Conservation (phyloP, 805 yeast genomes). For the Metschnikowia baotianmanensis region DNA sequence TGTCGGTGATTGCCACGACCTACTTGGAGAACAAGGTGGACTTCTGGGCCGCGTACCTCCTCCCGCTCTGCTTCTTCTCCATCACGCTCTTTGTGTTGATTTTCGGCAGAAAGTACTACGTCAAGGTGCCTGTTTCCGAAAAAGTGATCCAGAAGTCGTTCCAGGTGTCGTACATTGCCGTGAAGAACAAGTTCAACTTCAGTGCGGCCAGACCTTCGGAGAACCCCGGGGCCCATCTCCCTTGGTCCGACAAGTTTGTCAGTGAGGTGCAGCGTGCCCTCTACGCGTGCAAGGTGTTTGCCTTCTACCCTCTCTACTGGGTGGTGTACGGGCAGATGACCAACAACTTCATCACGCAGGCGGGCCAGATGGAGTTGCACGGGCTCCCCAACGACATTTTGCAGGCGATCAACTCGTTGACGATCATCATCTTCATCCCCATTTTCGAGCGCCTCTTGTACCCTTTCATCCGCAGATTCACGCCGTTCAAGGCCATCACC, state of each 20-base stretch:
- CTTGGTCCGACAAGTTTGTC: slow-evolving; percentile 69
- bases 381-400: slow-evolving; percentile 80
- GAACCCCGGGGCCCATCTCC: slow-evolving; percentile 44
- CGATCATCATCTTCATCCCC: slow-evolving; percentile 73
- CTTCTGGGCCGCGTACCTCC: slow-evolving; percentile 70
- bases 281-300: slow-evolving; percentile 70
- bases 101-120: slow-evolving; percentile 54
- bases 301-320: slow-evolving; percentile 73
- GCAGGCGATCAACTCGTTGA: slow-evolving; percentile 72
- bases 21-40: slow-evolving; percentile 65
- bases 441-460: slow-evolving; percentile 58
- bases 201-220: slow-evolving; percentile 58
- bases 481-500: slow-evolving; percentile 66
- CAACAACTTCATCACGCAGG: slow-evolving; percentile 70
- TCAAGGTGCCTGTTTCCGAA: slow-evolving; percentile 60
- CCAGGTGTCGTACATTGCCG: slow-evolving; percentile 39
- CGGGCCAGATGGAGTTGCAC: slow-evolving; percentile 70
- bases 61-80: slow-evolving; percentile 62
- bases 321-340: slow-evolving; percentile 68
- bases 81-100: slow-evolving; percentile 49
- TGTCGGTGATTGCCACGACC: slow-evolving; percentile 75
- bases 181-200: slow-evolving; percentile 48
- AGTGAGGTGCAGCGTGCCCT: slow-evolving; percentile 68
- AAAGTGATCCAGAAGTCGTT: slow-evolving; percentile 57
- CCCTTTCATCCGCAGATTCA: slow-evolving; percentile 43